These are phyloP conservation scores for Talaromyces borbonicus DNA, from an alignment of 495 filamentous ascomycete genomes.

Conservation along the genomic window DNA sequence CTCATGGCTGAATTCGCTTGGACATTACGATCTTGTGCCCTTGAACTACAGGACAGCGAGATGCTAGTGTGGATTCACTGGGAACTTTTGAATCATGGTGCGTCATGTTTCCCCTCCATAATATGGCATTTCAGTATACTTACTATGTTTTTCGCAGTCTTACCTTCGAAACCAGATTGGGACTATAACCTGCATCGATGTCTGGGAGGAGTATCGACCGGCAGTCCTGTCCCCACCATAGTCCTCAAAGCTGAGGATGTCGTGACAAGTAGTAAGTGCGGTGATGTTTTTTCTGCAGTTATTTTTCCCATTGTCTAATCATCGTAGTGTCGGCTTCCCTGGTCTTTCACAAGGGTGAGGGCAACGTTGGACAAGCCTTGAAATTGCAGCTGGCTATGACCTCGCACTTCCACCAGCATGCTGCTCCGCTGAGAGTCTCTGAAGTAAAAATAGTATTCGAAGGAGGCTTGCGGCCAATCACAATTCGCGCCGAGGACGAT, in stretches of 20 bases:
- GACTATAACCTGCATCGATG: conserved; percentile 66
- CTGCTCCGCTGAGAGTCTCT: conserved; percentile 54
- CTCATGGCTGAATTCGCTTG: conserved; percentile 64
- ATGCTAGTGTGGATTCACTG: conserved; percentile 69
- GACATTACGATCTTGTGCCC: conserved; percentile 64
- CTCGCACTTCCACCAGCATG: conserved; percentile 55
- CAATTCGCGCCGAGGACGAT: conserved; percentile 25
- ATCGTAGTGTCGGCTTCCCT: conserved; percentile 54
- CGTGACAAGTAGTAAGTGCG: conserved; percentile 53
- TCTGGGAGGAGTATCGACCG: conserved; percentile 42
- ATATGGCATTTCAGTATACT: background rate
- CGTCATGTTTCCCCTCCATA: conserved; percentile 17
- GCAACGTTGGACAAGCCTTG: conserved; percentile 73
- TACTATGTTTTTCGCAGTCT: conserved; percentile 29
- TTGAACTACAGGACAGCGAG: conserved; percentile 49
- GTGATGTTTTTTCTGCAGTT: background rate
- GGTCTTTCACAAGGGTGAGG: conserved; percentile 62
- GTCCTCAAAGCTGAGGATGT: conserved; percentile 57
- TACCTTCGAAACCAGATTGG: conserved; percentile 54
- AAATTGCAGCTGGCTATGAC: conserved; percentile 61
- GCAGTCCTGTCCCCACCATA: conserved; percentile 50
- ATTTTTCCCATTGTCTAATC: background rate
- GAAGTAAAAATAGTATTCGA: conserved; percentile 57
- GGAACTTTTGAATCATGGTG: conserved; percentile 66
- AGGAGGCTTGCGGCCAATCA: conserved; percentile 55